Evolutionary conservation across 192 early-diverging fungal genomes (phyloP), one percentile per base, ranked within the genome.

Genomic region (Backusella luteola): DNA sequence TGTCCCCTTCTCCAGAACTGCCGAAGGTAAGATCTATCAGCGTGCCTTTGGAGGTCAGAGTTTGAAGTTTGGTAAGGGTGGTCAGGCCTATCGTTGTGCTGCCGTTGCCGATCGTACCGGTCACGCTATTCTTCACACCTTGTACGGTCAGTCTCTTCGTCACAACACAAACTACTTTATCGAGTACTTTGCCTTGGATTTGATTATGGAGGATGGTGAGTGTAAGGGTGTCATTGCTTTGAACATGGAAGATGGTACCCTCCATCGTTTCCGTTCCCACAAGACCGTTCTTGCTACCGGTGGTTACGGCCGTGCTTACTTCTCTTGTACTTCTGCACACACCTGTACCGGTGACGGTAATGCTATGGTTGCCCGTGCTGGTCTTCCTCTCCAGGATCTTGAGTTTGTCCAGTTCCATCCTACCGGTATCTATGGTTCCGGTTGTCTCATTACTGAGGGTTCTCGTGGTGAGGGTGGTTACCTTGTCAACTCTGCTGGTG

Each of bases 361-460:
- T 86, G 98, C 98, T 66, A 99, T 99, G 98, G 96, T 97, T 52
- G 91, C 96, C 69, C 94, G 98, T 78, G 96, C 96, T 15, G 96
- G 96, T 49, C 88, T 99, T 53, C 98, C 98, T 21, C 91, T 97
- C 73, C 98, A 99, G 89, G 98, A 99, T 85, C 86, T 99, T 71
- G 98, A 99, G 87, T 98, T 98, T 82, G 96, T 99, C 35, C 98
- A 99, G 87, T 99, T 99, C 91, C 98, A 99, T 84, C 98, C 98
- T 67, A 98, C 96, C 52, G 98, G 98, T 82, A 97, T 99, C 84
- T 99, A 99, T 85, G 96, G 96, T 73, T 94, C 96, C 70, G 98
- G 98, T 21, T 98, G 97, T 81, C 85, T 98, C 76, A 98, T 99
- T 83, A 98, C 98, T 21, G 98, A 99, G 85, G 84, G 85, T 70